Conservation (phyloP, 1,284 basidiomycete genomes). For the Phellopilus nigrolimitatus region DNA sequence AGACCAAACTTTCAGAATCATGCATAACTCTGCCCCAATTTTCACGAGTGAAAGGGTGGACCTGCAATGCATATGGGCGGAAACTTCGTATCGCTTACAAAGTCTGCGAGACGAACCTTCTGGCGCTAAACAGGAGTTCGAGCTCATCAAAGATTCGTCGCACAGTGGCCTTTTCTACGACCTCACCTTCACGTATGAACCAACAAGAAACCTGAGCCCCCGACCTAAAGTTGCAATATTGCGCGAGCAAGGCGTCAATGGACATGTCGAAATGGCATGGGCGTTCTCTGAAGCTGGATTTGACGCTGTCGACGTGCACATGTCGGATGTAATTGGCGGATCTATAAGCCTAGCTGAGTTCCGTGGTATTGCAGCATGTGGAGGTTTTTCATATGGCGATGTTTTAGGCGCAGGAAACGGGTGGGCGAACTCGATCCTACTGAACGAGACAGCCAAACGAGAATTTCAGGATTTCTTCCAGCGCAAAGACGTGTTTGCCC, state of each 20-base stretch:
- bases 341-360: slow-evolving; percentile 62
- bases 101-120: slow-evolving; percentile 79
- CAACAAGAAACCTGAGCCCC: slow-evolving; percentile 34
- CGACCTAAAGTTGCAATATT: slow-evolving; percentile 92
- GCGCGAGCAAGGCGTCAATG: slow-evolving; percentile 98
- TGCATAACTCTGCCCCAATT: slow-evolving; percentile 48
- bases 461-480: slow-evolving; percentile 85
- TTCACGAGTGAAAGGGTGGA: slow-evolving; percentile 65
- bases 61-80: slow-evolving; percentile 87
- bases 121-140: slow-evolving; percentile 80
- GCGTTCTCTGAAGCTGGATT: slow-evolving; percentile 93
- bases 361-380: slow-evolving; percentile 90
- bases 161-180: slow-evolving; percentile 76
- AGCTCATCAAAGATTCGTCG: slow-evolving; percentile 62
- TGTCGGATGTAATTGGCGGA: slow-evolving; percentile 91
- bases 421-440: slow-evolving; percentile 92
- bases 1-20: slow-evolving; percentile 63
- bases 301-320: slow-evolving; percentile 93
- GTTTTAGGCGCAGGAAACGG: slow-evolving; percentile 97
- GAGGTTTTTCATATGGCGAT: slow-evolving; percentile 98
- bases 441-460: slow-evolving; percentile 67
- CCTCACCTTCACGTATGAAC: slow-evolving; percentile 57
- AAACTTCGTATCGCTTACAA: slow-evolving; percentile 94
- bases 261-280: slow-evolving; percentile 99
- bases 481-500: slow-evolving; percentile 77